Conservation (phyloP, 768 basidiomycete species). For the Mycena capillaripes region DNA sequence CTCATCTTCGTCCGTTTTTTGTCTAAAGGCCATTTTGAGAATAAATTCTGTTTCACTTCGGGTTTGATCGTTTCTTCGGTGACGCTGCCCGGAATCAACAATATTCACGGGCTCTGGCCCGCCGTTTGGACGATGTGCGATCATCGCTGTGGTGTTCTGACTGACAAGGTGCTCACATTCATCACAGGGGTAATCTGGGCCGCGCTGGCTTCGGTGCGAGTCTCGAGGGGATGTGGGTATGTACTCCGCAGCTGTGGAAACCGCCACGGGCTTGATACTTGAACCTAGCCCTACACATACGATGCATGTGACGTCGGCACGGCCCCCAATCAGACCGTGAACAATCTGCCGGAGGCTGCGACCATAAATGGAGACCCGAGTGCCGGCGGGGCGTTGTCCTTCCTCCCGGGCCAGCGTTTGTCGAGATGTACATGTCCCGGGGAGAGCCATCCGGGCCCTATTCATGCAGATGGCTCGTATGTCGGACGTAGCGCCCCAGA, state of each 20-base stretch:
- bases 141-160: constrained; percentile 59
- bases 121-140: constrained; percentile 88
- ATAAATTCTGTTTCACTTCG: constrained; percentile 91
- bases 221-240: constrained; percentile 80
- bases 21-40: constrained; percentile 54
- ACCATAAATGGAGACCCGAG: constrained; percentile 69
- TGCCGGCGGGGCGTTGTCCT: constrained; percentile 74
- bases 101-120: constrained; percentile 82
- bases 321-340: constrained; percentile 82
- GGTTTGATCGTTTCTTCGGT: constrained; percentile 82
- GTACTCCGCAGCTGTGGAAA: constrained; percentile 25
- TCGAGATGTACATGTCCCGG: constrained; percentile 91
- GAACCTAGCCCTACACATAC: constrained; percentile 82
- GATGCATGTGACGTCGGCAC: constrained; percentile 97
- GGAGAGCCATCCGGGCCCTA: constrained; percentile 91
- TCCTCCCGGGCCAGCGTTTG: constrained; percentile 88
- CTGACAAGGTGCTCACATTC: constrained; percentile 12
- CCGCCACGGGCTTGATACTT: not conserved
- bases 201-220: constrained; percentile 91
- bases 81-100: constrained; percentile 76
- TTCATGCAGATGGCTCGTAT: constrained; percentile 83
- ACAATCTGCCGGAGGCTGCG: constrained; percentile 74
- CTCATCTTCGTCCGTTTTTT: not conserved
- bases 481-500: constrained; percentile 89
- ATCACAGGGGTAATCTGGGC: constrained; percentile 33